Evolutionary conservation across 1,284 basidiomycete genomes (phyloP).

Genomic region (Pulveroboletus sp.): DNA sequence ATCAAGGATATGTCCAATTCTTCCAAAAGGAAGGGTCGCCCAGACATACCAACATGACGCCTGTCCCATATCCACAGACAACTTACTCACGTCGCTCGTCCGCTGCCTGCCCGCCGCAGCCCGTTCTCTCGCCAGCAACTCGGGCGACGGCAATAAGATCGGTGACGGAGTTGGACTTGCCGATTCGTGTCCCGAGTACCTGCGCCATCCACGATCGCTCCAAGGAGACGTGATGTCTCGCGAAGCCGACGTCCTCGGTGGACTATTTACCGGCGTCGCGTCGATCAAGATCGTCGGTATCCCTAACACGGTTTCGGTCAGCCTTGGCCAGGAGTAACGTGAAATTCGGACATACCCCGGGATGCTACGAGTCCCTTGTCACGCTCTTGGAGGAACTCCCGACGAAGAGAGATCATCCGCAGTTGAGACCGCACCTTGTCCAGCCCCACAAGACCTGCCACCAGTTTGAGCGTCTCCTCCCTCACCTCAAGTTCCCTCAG

Average conservation of each 20-base stretch:
- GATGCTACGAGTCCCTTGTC: constrained; percentile 34
- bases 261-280: constrained; percentile 49
- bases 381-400: constrained; percentile 58
- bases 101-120: constrained; percentile 47
- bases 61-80: constrained; percentile 56
- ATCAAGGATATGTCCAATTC: no score
- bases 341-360: constrained; percentile 32
- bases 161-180: constrained; percentile 1
- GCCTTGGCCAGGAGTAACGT: no score
- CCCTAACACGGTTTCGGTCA: constrained; percentile 39
- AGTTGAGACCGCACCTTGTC: constrained; percentile 83
- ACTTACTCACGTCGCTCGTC: constrained; percentile 59
- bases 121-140: constrained; percentile 39
- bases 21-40: no score
- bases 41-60: constrained; percentile 42
- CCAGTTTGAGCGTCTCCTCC: constrained; percentile 75
- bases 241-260: constrained; percentile 34
- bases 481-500: constrained; percentile 80
- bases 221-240: constrained; percentile 56
- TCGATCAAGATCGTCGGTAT: constrained; percentile 73
- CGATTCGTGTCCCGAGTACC: constrained; percentile 40
- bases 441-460: constrained; percentile 80
- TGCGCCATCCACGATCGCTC: constrained; percentile 36
- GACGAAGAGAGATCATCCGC: constrained; percentile 72
- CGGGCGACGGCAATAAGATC: constrained; percentile 15